Base-by-base conservation (phyloP, 768 basidiomycete species). In the Fistulinella prunicolor region DNA sequence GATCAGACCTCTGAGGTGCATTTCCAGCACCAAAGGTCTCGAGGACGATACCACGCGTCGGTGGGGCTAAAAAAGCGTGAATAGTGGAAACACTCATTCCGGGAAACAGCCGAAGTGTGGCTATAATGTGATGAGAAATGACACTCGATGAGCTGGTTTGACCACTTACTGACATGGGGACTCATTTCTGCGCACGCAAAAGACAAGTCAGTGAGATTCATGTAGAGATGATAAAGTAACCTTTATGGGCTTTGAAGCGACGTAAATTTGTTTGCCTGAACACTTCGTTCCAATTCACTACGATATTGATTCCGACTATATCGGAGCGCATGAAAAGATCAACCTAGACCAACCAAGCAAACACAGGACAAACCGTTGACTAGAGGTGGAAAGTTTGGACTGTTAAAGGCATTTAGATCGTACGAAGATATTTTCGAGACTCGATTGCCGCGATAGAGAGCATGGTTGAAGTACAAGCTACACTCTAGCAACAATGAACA, bases 21-120 rank as follows among this genome's bases (percentile, higher is more conserved):
- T 97, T 97, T 0, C 94, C 94, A 1, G 92, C 84, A 7, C 94
- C 94, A 64, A 90, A 97, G 2, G 89, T 91, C 63, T 95, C 90
- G 2, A 97, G 73, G 9, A 97, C 85, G 3, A 94, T 85, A 4
- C 93, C 94, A 24, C 77, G 79, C 8, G 84, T 80, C 4, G 87
- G 85, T 10, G 86, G 82, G 40, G 73, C 75, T 14, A 92, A 77
- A 62, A 94, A 94, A 3, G 87, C 84, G 16, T 74, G 82, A 39
- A 94, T 71, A 3, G 88, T 89, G 9, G 79, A 72, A 0, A 80
- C 76, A 13, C 86, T 82, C 51, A 95, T 92, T 17, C 93, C 93
- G 5, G 92, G 92, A 57, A 94, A 95, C 3, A 95, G 72, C 20
- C 92, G 86, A 24, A 94, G 69, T 20, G 84, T 86, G 12, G 87